Conservation (phyloP, 495 filamentous ascomycete species). For the Lasiosphaeria ovina region DNA sequence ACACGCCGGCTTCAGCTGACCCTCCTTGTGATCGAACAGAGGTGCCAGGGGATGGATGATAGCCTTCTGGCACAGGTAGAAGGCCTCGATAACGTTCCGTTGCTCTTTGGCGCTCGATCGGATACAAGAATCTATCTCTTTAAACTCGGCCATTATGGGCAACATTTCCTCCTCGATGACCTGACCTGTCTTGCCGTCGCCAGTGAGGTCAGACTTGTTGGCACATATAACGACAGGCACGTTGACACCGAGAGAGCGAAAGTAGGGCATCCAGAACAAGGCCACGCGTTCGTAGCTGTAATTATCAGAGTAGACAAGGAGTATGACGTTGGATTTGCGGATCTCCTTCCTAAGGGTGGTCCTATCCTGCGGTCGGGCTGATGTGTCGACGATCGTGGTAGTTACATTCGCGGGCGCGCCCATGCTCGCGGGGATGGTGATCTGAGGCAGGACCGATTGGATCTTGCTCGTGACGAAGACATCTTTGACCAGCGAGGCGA, state of each 20-base stretch:
- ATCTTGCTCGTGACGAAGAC: slow-evolving; percentile 92
- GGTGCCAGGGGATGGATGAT: slow-evolving; percentile 97
- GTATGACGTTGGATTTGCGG: slow-evolving; percentile 91
- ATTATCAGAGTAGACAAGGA: slow-evolving; percentile 96
- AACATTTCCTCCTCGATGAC: slow-evolving; percentile 97
- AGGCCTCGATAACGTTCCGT: slow-evolving; percentile 93
- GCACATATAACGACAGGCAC: slow-evolving; percentile 97
- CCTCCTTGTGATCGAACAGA: slow-evolving; percentile 92
- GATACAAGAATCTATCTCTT: slow-evolving; percentile 97
- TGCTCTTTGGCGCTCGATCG: slow-evolving; percentile 92
- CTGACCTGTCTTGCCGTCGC: slow-evolving; percentile 62
- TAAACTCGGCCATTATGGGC: slow-evolving; percentile 96
- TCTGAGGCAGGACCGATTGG: slow-evolving; percentile 87
- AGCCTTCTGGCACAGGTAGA: slow-evolving; percentile 97
- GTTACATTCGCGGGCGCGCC: slow-evolving; percentile 93
- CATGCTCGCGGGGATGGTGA: slow-evolving; percentile 85
- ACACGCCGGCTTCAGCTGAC: slow-evolving; percentile 81
- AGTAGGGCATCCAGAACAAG: slow-evolving; percentile 96
- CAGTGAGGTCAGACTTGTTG: slow-evolving; percentile 87
- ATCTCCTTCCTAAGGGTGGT: slow-evolving; percentile 87
- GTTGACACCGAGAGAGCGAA: slow-evolving; percentile 94
- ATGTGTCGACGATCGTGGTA: slow-evolving; percentile 95
- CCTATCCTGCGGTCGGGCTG: slow-evolving; percentile 88
- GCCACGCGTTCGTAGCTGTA: slow-evolving; percentile 98
- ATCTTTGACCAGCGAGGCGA: slow-evolving; percentile 85